Base-by-base conservation (phyloP, 2,329 filamentous ascomycete genomes). In the Ophiobolus disseminans region DNA sequence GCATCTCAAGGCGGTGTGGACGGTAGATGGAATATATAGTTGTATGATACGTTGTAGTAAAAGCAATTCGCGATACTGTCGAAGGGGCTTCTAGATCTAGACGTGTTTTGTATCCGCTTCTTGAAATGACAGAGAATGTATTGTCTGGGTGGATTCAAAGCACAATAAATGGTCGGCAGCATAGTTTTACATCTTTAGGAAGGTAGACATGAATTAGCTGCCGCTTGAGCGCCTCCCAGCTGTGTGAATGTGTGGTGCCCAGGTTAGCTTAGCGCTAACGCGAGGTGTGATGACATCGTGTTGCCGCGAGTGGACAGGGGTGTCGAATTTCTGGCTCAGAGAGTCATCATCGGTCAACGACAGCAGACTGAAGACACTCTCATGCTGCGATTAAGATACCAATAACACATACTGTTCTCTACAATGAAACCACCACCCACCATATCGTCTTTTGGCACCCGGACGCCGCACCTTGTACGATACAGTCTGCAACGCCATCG, bases 211-310 rank as follows among this genome's bases (percentile, higher is more conserved):
- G n/a, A n/a, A n/a, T n/a, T n/a, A n/a, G n/a, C n/a, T n/a, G n/a
- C n/a, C n/a, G n/a, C n/a, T n/a, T n/a, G n/a, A n/a, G n/a, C n/a
- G n/a, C n/a, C n/a, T n/a, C n/a, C n/a, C n/a, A n/a, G n/a, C n/a
- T n/a, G n/a, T n/a, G n/a, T n/a, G n/a, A n/a, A n/a, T n/a, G n/a
- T n/a, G n/a, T n/a, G n/a, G n/a, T n/a, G n/a, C n/a, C n/a, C n/a
- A n/a, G n/a, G n/a, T n/a, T n/a, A n/a, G 45, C 13, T 32, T 64
- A 64, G 62, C 55, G 52, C 36, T 25, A 36, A 56, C 55, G 53
- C 57, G 58, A 56, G 39, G 53, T 58, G 50, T 60, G 53, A 67
- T 66, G 66, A 68, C 63, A 63, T 62, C 61, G 65, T 50, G 65
- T 47, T 45, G 26, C 11, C 30, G 35, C 34, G 22, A 23, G 38